These are phyloP conservation scores for Clitopilus passeckerianus DNA, from an alignment of 768 basidiomycete species.

Conservation along the genomic window DNA sequence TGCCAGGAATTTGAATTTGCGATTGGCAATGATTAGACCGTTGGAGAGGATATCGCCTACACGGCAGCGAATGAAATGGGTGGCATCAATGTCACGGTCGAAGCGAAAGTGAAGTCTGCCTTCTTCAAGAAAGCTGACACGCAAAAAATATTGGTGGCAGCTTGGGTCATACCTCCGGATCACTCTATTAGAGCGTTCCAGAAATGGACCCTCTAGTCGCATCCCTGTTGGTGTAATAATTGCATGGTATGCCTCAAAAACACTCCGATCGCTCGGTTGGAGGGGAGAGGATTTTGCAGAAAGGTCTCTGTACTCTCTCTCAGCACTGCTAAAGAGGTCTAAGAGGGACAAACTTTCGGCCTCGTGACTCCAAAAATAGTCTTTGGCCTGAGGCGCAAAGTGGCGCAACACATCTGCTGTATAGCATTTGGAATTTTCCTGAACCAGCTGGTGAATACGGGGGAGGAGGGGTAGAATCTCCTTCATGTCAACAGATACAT, in stretches of 20 bases:
- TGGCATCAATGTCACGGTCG: conserved; percentile 52
- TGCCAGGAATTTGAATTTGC: conserved; percentile 57
- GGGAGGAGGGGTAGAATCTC: conserved; percentile 44
- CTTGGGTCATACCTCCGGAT: conserved; percentile 43
- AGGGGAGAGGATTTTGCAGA: conserved; percentile 10
- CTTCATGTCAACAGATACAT: conserved; percentile 37
- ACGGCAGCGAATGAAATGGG: conserved; percentile 40
- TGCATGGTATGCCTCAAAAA: conserved; percentile 41
- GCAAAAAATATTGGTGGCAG: conserved; percentile 51
- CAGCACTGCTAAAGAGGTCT: conserved; percentile 19
- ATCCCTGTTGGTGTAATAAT: conserved; percentile 52
- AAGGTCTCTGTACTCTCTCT: not conserved
- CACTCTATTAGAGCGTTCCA: conserved; percentile 58
- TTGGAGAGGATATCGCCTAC: conserved; percentile 39
- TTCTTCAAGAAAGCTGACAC: conserved; percentile 63
- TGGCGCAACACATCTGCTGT: conserved; percentile 37
- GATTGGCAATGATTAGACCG: conserved; percentile 50
- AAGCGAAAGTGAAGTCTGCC: conserved; percentile 45
- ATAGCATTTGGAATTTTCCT: conserved; percentile 25
- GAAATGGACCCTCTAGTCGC: conserved; percentile 46
- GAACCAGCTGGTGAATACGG: conserved; percentile 23
- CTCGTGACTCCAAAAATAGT: conserved; percentile 20
- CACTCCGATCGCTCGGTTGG: conserved; percentile 24
- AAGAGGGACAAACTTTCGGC: conserved; percentile 19
- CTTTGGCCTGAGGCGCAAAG: conserved; percentile 19